phyloP scores from a whole-genome alignment of 352 stramenopile genomes.

The Phytophthora kernoviae region DNA sequence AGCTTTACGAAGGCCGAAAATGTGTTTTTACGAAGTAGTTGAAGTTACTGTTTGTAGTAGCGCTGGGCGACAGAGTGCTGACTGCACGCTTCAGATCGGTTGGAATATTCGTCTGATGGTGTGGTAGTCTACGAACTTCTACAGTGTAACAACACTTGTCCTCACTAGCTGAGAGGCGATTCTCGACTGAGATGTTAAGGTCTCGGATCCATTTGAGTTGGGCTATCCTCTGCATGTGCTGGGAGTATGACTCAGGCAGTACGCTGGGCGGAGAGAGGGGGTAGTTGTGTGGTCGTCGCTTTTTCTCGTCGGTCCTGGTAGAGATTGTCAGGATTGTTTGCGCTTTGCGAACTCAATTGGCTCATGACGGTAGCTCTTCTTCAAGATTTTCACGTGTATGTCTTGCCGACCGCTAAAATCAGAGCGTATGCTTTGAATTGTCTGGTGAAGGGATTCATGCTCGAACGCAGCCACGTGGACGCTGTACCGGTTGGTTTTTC shows the following conservation, averaged over 20 bases:
- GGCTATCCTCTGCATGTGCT: conserved; percentile 4
- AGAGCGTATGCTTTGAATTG: no score
- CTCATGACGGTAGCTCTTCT: no score
- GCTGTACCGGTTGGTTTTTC: no score
- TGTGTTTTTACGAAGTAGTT: conserved; percentile 3
- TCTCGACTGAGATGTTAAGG: conserved; percentile 1
- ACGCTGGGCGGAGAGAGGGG: conserved; percentile 5
- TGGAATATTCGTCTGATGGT: conserved; percentile 3
- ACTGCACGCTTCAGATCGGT: neutral
- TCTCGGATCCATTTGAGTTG: conserved; percentile 10
- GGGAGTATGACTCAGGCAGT: conserved; percentile 3
- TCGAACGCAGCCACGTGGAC: no score
- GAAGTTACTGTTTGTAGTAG: neutral
- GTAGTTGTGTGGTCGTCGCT: neutral
- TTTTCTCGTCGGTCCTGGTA: neutral
- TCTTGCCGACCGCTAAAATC: no score
- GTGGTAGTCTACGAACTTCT: neutral
- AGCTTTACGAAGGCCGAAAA: conserved; percentile 37
- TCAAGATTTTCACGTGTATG: no score
- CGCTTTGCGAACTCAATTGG: no score
- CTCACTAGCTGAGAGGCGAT: neutral
- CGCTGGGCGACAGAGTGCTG: neutral
- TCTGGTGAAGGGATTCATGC: no score
- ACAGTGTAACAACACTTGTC: neutral
- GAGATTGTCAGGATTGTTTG: neutral